Evolutionary conservation across 1,284 basidiomycete genomes (phyloP).

Genomic region (Trametes versicolor): DNA sequence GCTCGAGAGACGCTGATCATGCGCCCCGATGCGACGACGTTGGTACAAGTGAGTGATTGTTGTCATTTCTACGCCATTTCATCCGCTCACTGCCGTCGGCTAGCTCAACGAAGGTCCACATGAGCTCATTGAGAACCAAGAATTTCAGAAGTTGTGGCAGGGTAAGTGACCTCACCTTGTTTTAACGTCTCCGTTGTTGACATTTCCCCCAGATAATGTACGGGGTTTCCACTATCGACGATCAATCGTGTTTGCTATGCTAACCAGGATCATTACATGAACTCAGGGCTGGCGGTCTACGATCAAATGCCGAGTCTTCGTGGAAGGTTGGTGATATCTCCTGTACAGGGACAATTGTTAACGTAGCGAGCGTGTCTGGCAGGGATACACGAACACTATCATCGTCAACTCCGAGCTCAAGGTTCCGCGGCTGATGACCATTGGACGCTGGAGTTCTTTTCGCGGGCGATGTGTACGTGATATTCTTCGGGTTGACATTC

Average conservation of each 20-base stretch:
- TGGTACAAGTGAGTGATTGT: background rate
- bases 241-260: background rate
- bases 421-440: slow-evolving; percentile 12
- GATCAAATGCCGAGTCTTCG: slow-evolving; percentile 19
- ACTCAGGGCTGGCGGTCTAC: slow-evolving; percentile 15
- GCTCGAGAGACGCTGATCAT: too few species aligned
- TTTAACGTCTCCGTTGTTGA: background rate
- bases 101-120: slow-evolving; percentile 22
- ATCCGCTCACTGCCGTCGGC: too few species aligned
- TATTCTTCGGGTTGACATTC: background rate
- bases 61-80: background rate
- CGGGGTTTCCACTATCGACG: background rate
- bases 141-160: slow-evolving; percentile 12
- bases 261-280: too few species aligned
- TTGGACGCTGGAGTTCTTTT: slow-evolving; percentile 28
- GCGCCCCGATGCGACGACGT: too few species aligned
- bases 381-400: slow-evolving; percentile 23
- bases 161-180: slow-evolving; percentile 2
- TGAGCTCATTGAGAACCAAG: slow-evolving; percentile 13
- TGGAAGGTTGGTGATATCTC: slow-evolving; percentile 2
- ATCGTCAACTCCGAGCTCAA: background rate
- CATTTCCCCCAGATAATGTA: slow-evolving; percentile 5
- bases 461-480: slow-evolving; percentile 25
- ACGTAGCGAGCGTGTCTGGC: background rate
- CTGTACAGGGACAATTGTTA: too few species aligned